A percentile compares a stretch with the other conserved stretches of the same genome.
These are phyloP conservation scores for Stachybotrys elegans DNA, from an alignment of 2,329 filamentous ascomycete genomes.

Conservation along the genomic window DNA sequence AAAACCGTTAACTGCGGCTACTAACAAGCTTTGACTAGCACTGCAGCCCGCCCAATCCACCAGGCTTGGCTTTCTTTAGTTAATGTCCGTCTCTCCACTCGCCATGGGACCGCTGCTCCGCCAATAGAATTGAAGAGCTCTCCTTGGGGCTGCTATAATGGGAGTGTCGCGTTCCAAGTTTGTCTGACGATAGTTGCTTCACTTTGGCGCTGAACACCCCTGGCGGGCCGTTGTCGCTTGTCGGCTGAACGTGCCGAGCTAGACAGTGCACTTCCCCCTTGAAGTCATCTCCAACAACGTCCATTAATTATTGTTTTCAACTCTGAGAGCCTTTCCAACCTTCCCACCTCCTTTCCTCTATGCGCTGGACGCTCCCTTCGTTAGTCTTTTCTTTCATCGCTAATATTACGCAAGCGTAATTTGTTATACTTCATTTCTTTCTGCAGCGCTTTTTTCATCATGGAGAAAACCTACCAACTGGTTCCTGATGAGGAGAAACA, in stretches of 20 bases:
- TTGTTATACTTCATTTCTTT: neutral
- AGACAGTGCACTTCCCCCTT: no score
- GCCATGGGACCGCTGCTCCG: no score
- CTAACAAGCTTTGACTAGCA: neutral
- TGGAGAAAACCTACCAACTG: slow-evolving; percentile 9
- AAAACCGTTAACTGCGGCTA: neutral
- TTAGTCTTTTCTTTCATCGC: no score
- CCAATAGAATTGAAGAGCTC: neutral
- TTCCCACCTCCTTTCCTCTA: neutral
- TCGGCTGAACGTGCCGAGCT: no score
- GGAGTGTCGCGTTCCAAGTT: neutral
- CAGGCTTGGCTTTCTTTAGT: neutral
- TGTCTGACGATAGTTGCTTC: slow-evolving; percentile 1
- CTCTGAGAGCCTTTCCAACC: neutral
- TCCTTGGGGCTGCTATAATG: neutral
- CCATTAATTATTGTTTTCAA: neutral
- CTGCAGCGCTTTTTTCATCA: slow-evolving; percentile 5
- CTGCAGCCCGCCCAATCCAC: neutral
- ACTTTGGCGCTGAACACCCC: no score
- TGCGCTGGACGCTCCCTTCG: no score
- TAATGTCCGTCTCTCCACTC: neutral
- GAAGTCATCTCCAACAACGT: neutral
- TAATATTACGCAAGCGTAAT: no score
- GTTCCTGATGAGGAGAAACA: slow-evolving; percentile 13
- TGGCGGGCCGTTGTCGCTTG: no score